phyloP scores from a whole-genome alignment of 2,329 filamentous ascomycete genomes.

The Aspergillus texensis region DNA sequence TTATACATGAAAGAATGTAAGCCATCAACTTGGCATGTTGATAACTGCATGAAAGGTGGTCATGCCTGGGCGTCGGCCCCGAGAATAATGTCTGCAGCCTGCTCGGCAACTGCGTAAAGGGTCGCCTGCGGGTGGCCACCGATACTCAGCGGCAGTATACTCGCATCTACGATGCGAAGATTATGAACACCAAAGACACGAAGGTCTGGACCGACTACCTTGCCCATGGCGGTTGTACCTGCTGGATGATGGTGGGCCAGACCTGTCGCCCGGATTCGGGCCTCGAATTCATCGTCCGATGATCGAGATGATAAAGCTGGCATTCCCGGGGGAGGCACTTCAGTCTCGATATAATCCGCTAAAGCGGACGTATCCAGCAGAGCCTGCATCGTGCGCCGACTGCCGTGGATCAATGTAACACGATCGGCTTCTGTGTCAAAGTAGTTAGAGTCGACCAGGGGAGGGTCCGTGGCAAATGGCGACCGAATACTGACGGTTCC shows the following conservation, averaged over 20 bases:
- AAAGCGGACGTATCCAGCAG: not conserved
- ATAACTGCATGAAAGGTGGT: too few relatives aligned
- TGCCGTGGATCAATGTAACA: not conserved
- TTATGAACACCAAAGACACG: not conserved
- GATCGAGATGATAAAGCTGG: not conserved
- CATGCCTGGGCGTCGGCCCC: too few relatives aligned
- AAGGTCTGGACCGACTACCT: not conserved
- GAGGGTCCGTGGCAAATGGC: not conserved
- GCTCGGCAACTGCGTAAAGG: constrained; percentile 11
- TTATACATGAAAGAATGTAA: too few relatives aligned
- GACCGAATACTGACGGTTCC: too few relatives aligned
- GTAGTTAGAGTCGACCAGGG: constrained; percentile 7
- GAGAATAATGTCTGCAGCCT: constrained; percentile 2
- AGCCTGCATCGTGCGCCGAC: constrained; percentile 1
- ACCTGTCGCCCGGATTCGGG: not conserved
- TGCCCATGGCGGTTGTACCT: not conserved
- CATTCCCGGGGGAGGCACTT: constrained; percentile 2
- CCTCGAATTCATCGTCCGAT: not conserved
- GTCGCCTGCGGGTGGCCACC: constrained; percentile 4
- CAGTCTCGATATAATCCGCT: not conserved
- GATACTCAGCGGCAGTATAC: constrained; percentile 10
- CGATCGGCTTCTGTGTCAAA: constrained; percentile 9
- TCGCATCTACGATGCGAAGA: constrained; percentile 6
- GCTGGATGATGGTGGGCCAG: not conserved
- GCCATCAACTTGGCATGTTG: too few relatives aligned